phyloP scores from a whole-genome alignment of 169 alveolate species.

The Eimeria necatrix region DNA sequence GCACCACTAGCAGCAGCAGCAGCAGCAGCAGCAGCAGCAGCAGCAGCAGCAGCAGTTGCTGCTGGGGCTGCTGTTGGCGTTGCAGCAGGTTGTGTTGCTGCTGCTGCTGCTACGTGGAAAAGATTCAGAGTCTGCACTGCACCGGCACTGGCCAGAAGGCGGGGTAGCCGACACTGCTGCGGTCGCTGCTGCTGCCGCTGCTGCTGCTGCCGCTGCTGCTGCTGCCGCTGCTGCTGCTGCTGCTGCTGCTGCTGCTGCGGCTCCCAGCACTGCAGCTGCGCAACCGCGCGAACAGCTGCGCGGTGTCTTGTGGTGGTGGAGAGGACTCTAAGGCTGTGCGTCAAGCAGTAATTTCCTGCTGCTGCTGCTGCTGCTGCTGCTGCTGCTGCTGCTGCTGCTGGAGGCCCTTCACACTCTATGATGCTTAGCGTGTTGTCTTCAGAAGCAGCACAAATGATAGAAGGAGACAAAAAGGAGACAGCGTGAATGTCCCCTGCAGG shows the following conservation, averaged over 20 bases:
- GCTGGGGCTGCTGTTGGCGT: not conserved
- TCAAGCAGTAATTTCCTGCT: not conserved
- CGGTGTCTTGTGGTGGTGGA: conserved; percentile 36
- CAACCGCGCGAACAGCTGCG: conserved; percentile 31
- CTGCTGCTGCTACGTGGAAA: not conserved
- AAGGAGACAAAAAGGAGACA: conserved; percentile 53
- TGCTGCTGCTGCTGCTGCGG: conserved; percentile 41
- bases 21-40: not conserved
- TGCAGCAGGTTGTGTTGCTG: not conserved
- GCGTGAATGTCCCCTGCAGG: conserved; percentile 54
- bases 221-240: not conserved
- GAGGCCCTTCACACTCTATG: conserved; percentile 6
- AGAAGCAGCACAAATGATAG: conserved; percentile 40
- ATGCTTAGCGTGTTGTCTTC: conserved; percentile 51
- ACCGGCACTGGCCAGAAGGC: conserved; percentile 52
- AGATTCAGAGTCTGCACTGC: conserved; percentile 44
- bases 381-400: conserved; percentile 69
- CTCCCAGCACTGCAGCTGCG: conserved; percentile 36
- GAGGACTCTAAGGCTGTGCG: conserved; percentile 43
- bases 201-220: conserved; percentile 51
- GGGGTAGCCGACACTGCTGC: not conserved
- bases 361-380: conserved; percentile 14
- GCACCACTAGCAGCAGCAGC: conserved; percentile 16
- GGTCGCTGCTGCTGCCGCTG: conserved; percentile 16
- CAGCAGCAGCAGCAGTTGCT: not conserved